phyloP scores from a whole-genome alignment of 345 rosid genomes.

The Aquilaria malaccensis region DNA sequence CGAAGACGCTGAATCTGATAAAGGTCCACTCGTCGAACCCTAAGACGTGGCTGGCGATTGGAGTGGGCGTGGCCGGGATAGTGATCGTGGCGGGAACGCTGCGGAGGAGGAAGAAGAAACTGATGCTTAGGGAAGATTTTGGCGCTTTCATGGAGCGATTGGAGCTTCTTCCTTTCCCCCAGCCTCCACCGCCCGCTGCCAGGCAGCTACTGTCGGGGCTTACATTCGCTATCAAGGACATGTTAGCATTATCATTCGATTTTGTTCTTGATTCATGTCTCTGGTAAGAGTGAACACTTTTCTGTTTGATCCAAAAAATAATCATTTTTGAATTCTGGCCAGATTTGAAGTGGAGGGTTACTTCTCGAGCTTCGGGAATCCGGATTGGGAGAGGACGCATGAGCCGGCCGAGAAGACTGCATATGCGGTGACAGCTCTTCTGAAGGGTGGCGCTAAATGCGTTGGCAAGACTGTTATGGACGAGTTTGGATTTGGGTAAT shows the following conservation, averaged over 20 bases:
- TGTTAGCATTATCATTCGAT: conserved; percentile 26
- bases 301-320: conserved; percentile 1
- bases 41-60: conserved; percentile 71
- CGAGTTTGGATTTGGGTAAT: conserved; percentile 77
- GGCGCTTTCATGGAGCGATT: conserved; percentile 76
- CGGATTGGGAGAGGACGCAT: conserved; percentile 76
- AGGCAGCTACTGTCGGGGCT: conserved; percentile 58
- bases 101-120: conserved; percentile 44
- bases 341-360: conserved; percentile 80
- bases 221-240: conserved; percentile 76
- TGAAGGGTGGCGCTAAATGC: conserved; percentile 88
- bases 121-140: conserved; percentile 39
- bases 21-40: conserved; percentile 49
- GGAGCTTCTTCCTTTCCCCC: conserved; percentile 68
- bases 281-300: neutral
- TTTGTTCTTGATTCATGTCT: conserved; percentile 1
- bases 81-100: conserved; percentile 59
- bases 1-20: conserved; percentile 37
- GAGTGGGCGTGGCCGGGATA: conserved; percentile 71
- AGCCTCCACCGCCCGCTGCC: conserved; percentile 88
- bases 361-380: conserved; percentile 81
- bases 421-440: conserved; percentile 51
- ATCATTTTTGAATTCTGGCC: conserved; percentile 12
- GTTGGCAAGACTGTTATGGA: conserved; percentile 82
- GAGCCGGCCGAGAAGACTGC: conserved; percentile 68